Base-by-base conservation (phyloP, 1,284 basidiomycete species). In the Coniferiporia sulphurascens region DNA sequence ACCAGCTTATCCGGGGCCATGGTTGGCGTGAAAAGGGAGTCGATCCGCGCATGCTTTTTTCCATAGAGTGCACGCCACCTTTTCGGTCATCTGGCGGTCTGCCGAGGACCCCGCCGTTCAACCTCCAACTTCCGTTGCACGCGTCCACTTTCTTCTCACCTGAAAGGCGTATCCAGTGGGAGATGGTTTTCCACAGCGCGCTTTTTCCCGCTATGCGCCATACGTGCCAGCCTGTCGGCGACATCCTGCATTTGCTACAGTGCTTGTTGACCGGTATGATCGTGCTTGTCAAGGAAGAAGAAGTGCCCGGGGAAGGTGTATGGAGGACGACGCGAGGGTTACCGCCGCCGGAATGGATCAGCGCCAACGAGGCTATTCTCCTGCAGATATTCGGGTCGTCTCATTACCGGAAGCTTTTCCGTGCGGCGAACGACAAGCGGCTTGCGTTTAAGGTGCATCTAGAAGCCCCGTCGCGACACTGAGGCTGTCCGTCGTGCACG, bases 101-200 rank as follows among this genome's bases (percentile, higher is more conserved):
- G 52, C 88, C 89, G 6, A 85, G 87, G 49, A 86, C 86, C 55
- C 88, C 89, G 56, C 79, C 83, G 66, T 76, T 89, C 64, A 84
- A 79, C 52, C 76, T 91, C 8, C 84, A 88, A 68, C 80, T 90
- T 52, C 89, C 89, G 6, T 76, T 84, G 59, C 82, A 91, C 64
- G 89, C 88, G 51, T 86, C 85, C 35, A 89, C 89, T 17, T 91
- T 91, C 73, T 91, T 91, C 74, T 87, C 86, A 55, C 87, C 88
- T 12, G 87, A 91, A 70, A 77, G 89, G 65, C 81, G 87, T 63
- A 81, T 91, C 48, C 89, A 91, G 68, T 91, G 89, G 89, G 84
- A 91, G 71, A 91, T 91, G 89, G 87, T 90, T 64, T 91, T 91
- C 70, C 88, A 91, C 71, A 84, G 83, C 67, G 87, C 89, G 69